Evolutionary conservation across 208 protist genomes (phyloP).

Genomic region (Leishmania guyanensis): DNA sequence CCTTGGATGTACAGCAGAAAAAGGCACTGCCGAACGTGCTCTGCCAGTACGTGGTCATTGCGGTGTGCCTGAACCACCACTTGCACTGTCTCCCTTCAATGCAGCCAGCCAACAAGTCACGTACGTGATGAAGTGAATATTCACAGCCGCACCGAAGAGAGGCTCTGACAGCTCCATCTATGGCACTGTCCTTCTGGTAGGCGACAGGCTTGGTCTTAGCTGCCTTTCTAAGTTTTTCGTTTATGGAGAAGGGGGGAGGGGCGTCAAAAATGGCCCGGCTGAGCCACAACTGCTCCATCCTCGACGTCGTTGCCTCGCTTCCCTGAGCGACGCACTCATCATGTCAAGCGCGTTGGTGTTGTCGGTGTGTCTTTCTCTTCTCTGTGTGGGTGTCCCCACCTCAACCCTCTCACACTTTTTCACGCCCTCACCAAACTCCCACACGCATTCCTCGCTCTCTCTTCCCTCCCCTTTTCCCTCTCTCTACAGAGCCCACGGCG

Average conservation of each 20-base stretch:
- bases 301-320: background rate
- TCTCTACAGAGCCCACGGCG: background rate
- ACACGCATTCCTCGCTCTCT: background rate
- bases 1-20: background rate
- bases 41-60: background rate
- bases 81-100: background rate
- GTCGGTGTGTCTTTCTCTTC: background rate
- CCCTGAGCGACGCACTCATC: background rate
- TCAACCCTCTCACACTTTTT: too few relatives aligned
- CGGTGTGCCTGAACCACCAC: background rate
- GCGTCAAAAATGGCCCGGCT: background rate
- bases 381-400: too few relatives aligned
- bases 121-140: background rate
- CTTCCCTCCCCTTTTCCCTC: background rate
- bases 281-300: background rate
- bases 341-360: background rate
- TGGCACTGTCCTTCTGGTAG: too few relatives aligned
- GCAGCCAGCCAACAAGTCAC: background rate
- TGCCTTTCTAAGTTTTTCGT: too few relatives aligned
- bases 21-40: background rate
- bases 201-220: too few relatives aligned
- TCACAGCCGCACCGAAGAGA: too few relatives aligned
- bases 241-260: background rate
- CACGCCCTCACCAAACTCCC: background rate
- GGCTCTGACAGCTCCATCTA: too few relatives aligned